Percentiles rank a stretch among this genome's conserved stretches.
These are phyloP conservation scores for Yamadazyma paraphyllophila DNA, from an alignment of 805 yeast species.

Conservation along the genomic window DNA sequence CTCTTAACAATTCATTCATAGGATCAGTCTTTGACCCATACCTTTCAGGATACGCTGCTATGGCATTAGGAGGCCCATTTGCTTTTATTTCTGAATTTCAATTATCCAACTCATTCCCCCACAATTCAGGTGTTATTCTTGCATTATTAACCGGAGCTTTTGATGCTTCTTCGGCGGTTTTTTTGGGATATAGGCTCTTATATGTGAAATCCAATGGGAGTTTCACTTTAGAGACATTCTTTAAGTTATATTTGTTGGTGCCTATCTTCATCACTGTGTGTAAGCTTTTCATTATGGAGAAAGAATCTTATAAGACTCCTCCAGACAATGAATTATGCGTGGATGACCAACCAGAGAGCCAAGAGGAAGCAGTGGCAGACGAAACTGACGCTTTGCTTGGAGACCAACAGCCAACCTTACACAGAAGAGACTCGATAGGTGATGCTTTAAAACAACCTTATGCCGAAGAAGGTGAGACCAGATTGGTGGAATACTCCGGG, in stretches of 20 bases:
- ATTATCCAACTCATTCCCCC: constrained; percentile 55
- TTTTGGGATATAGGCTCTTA: constrained; percentile 44
- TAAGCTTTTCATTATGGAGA: constrained; percentile 49
- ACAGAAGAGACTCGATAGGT: constrained; percentile 54
- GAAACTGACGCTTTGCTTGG: constrained; percentile 26
- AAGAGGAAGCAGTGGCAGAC: constrained; percentile 5
- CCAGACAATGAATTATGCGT: constrained; percentile 27
- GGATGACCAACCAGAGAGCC: constrained; percentile 17
- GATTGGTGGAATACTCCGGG: constrained; percentile 33
- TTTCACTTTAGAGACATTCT: constrained; percentile 44
- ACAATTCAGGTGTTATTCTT: constrained; percentile 49
- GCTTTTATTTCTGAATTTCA: constrained; percentile 56
- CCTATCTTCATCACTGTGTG: constrained; percentile 49
- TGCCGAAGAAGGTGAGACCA: constrained; percentile 48
- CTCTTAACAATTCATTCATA: constrained; percentile 16
- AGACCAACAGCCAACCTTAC: constrained; percentile 3
- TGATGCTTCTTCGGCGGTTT: constrained; percentile 57
- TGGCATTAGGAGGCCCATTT: constrained; percentile 62
- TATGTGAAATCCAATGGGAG: constrained; percentile 31
- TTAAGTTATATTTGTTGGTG: constrained; percentile 46
- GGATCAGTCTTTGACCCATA: constrained; percentile 45
- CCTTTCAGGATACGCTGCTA: constrained; percentile 46
- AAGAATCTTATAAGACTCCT: constrained; percentile 46
- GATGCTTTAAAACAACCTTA: constrained; percentile 56
- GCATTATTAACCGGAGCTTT: constrained; percentile 59